Evolutionary conservation across 2,329 filamentous ascomycete species (phyloP).

Genomic region (Arthrobotrys pseudoclavata): DNA sequence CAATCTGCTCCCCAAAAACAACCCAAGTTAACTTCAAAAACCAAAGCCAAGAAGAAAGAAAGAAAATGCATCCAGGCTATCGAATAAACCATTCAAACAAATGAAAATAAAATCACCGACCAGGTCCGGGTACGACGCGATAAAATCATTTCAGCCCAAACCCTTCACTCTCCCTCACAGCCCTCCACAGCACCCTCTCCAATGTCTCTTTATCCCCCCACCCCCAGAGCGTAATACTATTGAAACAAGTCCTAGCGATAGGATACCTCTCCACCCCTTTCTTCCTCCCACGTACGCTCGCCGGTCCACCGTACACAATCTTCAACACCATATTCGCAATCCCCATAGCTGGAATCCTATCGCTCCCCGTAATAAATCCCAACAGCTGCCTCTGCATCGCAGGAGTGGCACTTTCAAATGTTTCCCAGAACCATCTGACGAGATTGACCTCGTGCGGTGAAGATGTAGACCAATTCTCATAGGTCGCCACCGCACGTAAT

Average conservation of each 20-base stretch:
- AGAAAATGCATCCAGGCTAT: neutral
- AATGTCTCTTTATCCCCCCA: conserved; percentile 78
- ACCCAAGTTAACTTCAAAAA: neutral
- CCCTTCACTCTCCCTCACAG: conserved; percentile 89
- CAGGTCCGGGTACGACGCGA: neutral
- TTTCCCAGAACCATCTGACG: conserved; percentile 89
- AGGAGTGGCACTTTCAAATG: conserved; percentile 76
- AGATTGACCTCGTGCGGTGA: conserved; percentile 70
- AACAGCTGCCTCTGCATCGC: conserved; percentile 82
- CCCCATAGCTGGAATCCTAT: conserved; percentile 89
- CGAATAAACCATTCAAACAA: neutral
- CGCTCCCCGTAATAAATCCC: conserved; percentile 89
- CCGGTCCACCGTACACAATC: conserved; percentile 77
- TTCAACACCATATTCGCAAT: conserved; percentile 83
- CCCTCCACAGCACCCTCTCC: conserved; percentile 82
- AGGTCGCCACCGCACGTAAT: conserved; percentile 81
- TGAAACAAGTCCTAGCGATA: conserved; percentile 91
- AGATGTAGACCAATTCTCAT: conserved; percentile 79
- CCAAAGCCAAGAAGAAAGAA: neutral
- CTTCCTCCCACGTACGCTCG: conserved; percentile 65
- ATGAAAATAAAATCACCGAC: neutral
- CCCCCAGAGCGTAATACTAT: conserved; percentile 81
- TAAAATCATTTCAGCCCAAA: conserved; percentile 82
- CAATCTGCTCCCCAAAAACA: neutral
- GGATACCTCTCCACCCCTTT: conserved; percentile 82